phyloP scores from a whole-genome alignment of 2,329 filamentous ascomycete genomes.

The Zopfia rhizophila region DNA sequence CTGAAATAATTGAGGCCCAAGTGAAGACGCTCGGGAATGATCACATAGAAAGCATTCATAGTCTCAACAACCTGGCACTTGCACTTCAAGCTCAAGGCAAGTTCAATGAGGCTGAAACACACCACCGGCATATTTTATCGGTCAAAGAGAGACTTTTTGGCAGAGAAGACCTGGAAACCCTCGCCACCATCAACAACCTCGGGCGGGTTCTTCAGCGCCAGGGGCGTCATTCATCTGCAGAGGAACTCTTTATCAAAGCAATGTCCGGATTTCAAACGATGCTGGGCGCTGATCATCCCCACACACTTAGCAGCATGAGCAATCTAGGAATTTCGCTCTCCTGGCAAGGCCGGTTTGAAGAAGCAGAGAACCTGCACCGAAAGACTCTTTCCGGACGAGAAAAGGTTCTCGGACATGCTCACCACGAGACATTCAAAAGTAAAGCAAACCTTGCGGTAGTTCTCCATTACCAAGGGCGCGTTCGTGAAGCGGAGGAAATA shows the following conservation, averaged over 20 bases:
- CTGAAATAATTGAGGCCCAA: too few relatives aligned
- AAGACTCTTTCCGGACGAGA: neutral
- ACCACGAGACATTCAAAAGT: too few relatives aligned
- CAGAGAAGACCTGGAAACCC: constrained; percentile 1
- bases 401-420: constrained; percentile 2
- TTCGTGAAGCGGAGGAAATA: constrained; percentile 14
- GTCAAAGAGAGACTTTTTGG: constrained; percentile 1
- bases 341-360: constrained; percentile 4
- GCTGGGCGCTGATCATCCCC: neutral
- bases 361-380: constrained; percentile 12
- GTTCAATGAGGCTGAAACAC: neutral
- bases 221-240: neutral
- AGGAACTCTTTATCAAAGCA: neutral
- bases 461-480: constrained; percentile 7
- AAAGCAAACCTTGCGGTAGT: constrained; percentile 45
- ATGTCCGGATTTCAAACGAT: neutral
- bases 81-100: constrained; percentile 1
- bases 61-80: constrained; percentile 11
- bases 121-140: neutral
- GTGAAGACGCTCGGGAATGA: neutral
- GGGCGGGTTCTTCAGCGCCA: constrained; percentile 1
- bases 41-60: constrained; percentile 5
- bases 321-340: constrained; percentile 39
- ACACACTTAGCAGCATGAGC: constrained; percentile 26
- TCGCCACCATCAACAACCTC: constrained; percentile 8